Conservation (phyloP, 2,329 filamentous ascomycete genomes). For the Rutstroemia sydowiana region DNA sequence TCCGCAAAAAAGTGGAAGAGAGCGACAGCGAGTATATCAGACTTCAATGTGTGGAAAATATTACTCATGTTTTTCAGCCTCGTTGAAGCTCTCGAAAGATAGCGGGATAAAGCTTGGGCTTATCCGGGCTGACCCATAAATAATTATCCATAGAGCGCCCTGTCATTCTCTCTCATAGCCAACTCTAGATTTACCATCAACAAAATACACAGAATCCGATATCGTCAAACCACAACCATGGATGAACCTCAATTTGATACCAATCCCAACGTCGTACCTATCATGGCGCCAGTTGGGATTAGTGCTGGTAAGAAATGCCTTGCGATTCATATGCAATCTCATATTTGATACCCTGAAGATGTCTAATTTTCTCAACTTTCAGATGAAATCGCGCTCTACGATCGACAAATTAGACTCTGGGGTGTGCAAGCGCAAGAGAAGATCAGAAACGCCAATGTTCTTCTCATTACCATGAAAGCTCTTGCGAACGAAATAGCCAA, state of each 20-base stretch:
- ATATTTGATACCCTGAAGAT: too few relatives aligned
- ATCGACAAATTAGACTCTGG: constrained; percentile 95
- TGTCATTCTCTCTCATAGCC: too few relatives aligned
- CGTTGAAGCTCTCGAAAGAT: background rate
- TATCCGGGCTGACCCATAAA: background rate
- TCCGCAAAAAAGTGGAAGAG: too few relatives aligned
- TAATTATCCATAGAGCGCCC: background rate
- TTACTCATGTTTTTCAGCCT: background rate
- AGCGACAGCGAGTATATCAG: too few relatives aligned
- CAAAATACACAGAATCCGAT: too few relatives aligned
- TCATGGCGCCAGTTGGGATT: constrained; percentile 22
- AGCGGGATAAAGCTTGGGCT: background rate
- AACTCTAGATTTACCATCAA: too few relatives aligned
- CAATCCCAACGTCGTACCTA: constrained; percentile 5
- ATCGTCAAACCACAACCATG: background rate
- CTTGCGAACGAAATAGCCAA: constrained; percentile 94
- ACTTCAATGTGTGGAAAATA: too few relatives aligned
- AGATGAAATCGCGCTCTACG: constrained; percentile 97
- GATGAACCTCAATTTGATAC: background rate
- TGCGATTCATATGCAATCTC: background rate
- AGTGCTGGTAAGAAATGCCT: constrained; percentile 31
- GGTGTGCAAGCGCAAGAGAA: constrained; percentile 91
- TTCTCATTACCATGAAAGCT: constrained; percentile 80
- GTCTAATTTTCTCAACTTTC: background rate
- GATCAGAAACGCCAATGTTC: constrained; percentile 81